Evolutionary conservation across 805 yeast genomes (phyloP).

Genomic region (Yarrowia divulgata): DNA sequence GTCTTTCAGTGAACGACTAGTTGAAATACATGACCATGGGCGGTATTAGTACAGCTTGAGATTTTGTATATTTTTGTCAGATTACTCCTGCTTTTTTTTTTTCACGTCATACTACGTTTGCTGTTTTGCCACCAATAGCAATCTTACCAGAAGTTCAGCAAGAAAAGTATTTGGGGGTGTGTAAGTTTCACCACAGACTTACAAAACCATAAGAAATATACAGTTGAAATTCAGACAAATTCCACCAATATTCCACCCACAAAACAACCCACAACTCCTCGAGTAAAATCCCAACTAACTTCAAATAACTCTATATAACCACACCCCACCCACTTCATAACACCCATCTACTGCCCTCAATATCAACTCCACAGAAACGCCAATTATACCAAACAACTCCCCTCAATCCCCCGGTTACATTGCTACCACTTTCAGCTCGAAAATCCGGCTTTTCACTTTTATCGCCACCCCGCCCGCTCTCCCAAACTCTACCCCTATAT

Average conservation of each 20-base stretch:
- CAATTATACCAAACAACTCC: too few relatives aligned
- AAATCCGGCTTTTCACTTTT: not conserved
- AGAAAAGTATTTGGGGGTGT: too few relatives aligned
- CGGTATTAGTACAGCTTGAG: not conserved
- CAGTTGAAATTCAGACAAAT: too few relatives aligned
- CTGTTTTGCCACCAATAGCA: constrained; percentile 7
- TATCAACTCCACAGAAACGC: not conserved
- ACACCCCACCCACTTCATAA: not conserved
- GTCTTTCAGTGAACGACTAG: too few relatives aligned
- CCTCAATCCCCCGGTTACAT: not conserved
- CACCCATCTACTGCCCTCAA: not conserved
- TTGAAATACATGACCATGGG: too few relatives aligned
- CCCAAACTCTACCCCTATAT: constrained; percentile 23
- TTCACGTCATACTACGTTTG: not conserved
- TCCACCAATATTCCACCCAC: not conserved
- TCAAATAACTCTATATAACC: not conserved
- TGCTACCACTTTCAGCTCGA: not conserved
- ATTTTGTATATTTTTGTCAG: not conserved
- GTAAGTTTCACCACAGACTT: too few relatives aligned
- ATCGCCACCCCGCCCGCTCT: not conserved
- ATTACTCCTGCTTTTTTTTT: not conserved
- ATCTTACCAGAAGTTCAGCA: too few relatives aligned
- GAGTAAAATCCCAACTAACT: not conserved
- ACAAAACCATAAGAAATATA: too few relatives aligned
- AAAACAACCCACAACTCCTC: not conserved